A percentile compares a stretch with the other conserved stretches of the same genome.
Evolutionary conservation across 768 basidiomycete genomes (phyloP).

Genomic region (Leccinum aurantiacum): DNA sequence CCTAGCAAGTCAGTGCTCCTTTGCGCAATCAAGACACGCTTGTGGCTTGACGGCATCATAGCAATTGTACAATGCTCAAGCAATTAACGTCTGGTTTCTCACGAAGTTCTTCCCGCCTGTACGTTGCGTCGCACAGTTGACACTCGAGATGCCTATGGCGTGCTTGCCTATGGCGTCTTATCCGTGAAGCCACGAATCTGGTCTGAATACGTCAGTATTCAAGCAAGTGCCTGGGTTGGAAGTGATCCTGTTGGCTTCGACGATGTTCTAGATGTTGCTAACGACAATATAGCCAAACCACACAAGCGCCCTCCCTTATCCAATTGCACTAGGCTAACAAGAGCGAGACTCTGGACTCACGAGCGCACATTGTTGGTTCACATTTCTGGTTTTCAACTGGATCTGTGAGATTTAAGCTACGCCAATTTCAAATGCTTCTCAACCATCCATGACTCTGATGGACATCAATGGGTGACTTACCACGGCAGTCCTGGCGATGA

Average conservation of each 20-base stretch:
- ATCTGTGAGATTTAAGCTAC: conserved; percentile 76
- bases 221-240: conserved; percentile 97
- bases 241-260: conserved; percentile 87
- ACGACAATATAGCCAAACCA: conserved; percentile 78
- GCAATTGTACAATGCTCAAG: conserved; percentile 71
- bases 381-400: conserved; percentile 79
- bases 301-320: neutral
- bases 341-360: conserved; percentile 61
- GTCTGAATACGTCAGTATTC: conserved; percentile 95
- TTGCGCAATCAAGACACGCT: conserved; percentile 85
- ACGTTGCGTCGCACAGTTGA: conserved; percentile 91
- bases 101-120: conserved; percentile 91
- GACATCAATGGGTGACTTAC: neutral
- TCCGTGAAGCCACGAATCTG: conserved; percentile 90
- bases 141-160: conserved; percentile 82
- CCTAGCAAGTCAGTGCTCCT: conserved; percentile 69
- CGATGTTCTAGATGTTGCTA: conserved; percentile 93
- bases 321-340: conserved; percentile 55
- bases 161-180: conserved; percentile 65
- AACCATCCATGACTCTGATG: neutral
- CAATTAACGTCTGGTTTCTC: conserved; percentile 65
- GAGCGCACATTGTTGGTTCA: neutral
- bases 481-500: neutral
- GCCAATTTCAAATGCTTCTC: conserved; percentile 53
- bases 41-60: conserved; percentile 94